A percentile compares a stretch with the other conserved stretches of the same genome.
Evolutionary conservation across 352 stramenopile genomes (phyloP).

Genomic region (Phytopythium boreale): DNA sequence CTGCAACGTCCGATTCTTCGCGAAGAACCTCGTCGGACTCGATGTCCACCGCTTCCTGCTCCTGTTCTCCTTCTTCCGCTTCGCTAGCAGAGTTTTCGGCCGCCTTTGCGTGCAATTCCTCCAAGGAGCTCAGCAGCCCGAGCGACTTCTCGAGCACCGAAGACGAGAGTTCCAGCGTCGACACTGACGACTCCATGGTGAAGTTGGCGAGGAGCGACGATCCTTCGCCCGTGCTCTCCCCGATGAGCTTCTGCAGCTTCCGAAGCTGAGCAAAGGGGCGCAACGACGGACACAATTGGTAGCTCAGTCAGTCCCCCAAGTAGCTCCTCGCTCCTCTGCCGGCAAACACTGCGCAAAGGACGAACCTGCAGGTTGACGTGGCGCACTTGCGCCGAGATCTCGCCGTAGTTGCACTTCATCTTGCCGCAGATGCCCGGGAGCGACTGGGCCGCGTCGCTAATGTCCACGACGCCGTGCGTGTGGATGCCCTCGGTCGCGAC

Average conservation of each 20-base stretch:
- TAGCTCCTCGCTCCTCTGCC: background rate
- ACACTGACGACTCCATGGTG: conserved; percentile 48
- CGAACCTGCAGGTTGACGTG: conserved; percentile 52
- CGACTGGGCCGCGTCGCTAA: conserved; percentile 45
- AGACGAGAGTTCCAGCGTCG: conserved; percentile 49
- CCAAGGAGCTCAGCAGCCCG: conserved; percentile 47
- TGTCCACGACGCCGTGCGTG: conserved; percentile 64
- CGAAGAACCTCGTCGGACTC: background rate
- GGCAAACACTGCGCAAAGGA: no score
- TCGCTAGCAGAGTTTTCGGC: conserved; percentile 7
- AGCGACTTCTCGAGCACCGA: conserved; percentile 59
- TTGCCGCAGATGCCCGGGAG: conserved; percentile 64
- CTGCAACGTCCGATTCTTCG: background rate
- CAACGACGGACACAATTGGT: no score
- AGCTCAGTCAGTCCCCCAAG: background rate
- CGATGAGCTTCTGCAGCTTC: conserved; percentile 23
- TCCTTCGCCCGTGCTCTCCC: conserved; percentile 10
- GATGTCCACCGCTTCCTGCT: conserved; percentile 12
- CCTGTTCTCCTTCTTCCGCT: conserved; percentile 14
- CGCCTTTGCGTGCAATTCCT: conserved; percentile 12
- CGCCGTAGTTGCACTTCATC: conserved; percentile 67
- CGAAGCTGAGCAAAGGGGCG: conserved; percentile 9
- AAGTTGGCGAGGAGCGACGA: conserved; percentile 46
- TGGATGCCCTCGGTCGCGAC: conserved; percentile 50
- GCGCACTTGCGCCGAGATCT: conserved; percentile 42